A percentile compares a stretch with the other conserved stretches of the same genome.
Evolutionary conservation across 441 rosid species (phyloP).

Genomic region (Erodium trifolium): DNA sequence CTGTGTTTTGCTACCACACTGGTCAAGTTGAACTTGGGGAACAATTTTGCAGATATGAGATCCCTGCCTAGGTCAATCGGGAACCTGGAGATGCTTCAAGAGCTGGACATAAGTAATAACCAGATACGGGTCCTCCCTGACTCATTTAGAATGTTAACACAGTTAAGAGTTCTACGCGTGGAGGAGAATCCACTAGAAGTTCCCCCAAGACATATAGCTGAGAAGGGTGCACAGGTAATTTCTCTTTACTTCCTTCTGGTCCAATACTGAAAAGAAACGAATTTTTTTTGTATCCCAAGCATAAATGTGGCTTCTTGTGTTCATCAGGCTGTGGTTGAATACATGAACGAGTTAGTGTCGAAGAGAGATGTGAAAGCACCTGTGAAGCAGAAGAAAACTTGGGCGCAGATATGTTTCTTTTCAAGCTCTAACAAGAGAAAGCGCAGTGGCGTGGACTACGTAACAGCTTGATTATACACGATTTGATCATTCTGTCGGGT

Average conservation of each 20-base stretch:
- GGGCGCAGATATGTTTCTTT: conserved; percentile 69
- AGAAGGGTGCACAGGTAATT: conserved; percentile 82
- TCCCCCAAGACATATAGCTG: conserved; percentile 66
- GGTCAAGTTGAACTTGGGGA: conserved; percentile 77
- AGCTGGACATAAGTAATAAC: conserved; percentile 89
- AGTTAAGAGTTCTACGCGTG: conserved; percentile 45
- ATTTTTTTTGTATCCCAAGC: neutral
- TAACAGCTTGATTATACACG: conserved; percentile 35
- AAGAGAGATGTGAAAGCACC: conserved; percentile 46
- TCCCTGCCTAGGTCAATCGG: conserved; percentile 82
- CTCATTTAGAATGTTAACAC: conserved; percentile 67
- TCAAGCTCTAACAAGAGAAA: conserved; percentile 78
- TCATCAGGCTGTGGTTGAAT: conserved; percentile 62
- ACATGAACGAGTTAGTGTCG: conserved; percentile 65
- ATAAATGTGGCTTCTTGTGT: conserved; percentile 19
- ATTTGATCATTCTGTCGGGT: conserved; percentile 17
- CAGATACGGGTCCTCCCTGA: conserved; percentile 85
- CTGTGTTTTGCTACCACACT: conserved; percentile 77
- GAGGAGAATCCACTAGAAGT: conserved; percentile 84
- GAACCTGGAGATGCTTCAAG: conserved; percentile 88
- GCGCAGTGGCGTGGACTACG: conserved; percentile 49
- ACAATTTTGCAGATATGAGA: conserved; percentile 83
- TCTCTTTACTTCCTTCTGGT: conserved; percentile 7
- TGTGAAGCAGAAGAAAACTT: conserved; percentile 62
- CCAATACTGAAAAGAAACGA: neutral